Evolutionary conservation across 768 basidiomycete species (phyloP), one percentile per base, ranked within the genome.

Genomic region (Lentinula aciculospora): DNA sequence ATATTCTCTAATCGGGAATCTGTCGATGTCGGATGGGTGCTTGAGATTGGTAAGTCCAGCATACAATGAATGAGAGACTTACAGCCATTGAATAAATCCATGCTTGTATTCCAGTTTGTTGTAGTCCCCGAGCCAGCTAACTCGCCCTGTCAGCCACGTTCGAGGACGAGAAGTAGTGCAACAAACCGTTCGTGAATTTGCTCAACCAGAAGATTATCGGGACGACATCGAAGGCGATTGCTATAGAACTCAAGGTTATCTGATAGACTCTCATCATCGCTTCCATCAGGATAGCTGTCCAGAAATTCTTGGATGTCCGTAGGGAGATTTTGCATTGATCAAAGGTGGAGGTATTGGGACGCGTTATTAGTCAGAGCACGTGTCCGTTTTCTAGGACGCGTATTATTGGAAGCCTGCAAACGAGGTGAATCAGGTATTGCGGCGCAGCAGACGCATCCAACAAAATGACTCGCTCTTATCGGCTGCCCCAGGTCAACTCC

Each of bases 51-150:
- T 44, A 45, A 19, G 10, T 29, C 13, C 25, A 25, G 47, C 13
- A 56, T 6, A 25, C 39, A 32, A 21, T 3, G 2, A 29, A n/a
- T 21, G 29, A 32, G 17, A 32, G 42, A 72, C 88, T 64, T 71
- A 89, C 84, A 91, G 68, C 88, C 89, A 91, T 65, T 91, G 89
- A 44, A 91, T 86, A 67, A 80, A 90, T 1, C 82, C 84, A 64
- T 91, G 89, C 58, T 83, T 83, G 61, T 72, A 68, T 67, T 92
- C 89, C 29, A 92, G 73, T 60, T 74, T 80, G 29, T 69, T 65
- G 62, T 85, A 86, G 64, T 89, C 76, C 4, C 81, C 82, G 56
- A 76, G 63, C 86, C 87, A 91, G 63, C 88, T 89, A 54, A 8
- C 3, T 32, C 46, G 23, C 58, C 8, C 31, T 58, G 58, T 50